These are phyloP conservation scores for Inonotus hispidus DNA, from an alignment of 1,284 basidiomycete genomes.

Conservation along the genomic window DNA sequence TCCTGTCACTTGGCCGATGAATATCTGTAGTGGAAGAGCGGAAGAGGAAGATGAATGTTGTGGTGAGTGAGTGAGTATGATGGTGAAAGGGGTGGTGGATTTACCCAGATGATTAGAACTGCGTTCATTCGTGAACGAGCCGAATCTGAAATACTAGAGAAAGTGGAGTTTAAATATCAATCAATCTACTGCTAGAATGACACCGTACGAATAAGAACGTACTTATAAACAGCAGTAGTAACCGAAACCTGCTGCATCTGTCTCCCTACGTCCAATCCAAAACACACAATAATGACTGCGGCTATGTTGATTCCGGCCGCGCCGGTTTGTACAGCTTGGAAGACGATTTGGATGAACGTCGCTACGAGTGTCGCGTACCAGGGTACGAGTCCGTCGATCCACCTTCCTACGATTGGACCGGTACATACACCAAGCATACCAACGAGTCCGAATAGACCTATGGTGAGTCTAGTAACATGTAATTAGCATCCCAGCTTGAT, in stretches of 20 bases:
- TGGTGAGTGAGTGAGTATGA: no score
- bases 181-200: no score
- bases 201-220: no score
- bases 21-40: slow-evolving; percentile 26
- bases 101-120: slow-evolving; percentile 41
- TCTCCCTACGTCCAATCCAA: slow-evolving; percentile 40
- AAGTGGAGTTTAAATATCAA: no score
- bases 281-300: slow-evolving; percentile 45
- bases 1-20: slow-evolving; percentile 46
- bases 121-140: slow-evolving; percentile 48
- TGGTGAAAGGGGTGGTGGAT: no score
- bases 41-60: not conserved
- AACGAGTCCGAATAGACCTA: slow-evolving; percentile 67
- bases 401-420: slow-evolving; percentile 54
- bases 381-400: slow-evolving; percentile 57
- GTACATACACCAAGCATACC: slow-evolving; percentile 64
- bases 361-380: slow-evolving; percentile 60
- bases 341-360: slow-evolving; percentile 36
- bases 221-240: slow-evolving; percentile 35
- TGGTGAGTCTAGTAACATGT: slow-evolving; percentile 49
- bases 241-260: slow-evolving; percentile 39
- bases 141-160: slow-evolving; percentile 30
- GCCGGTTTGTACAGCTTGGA: slow-evolving; percentile 48
- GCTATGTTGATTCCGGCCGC: slow-evolving; percentile 55
- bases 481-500: not conserved